Base-by-base conservation (phyloP, 192 early-diverging fungal species). In the Paraglomus brasilianum region DNA sequence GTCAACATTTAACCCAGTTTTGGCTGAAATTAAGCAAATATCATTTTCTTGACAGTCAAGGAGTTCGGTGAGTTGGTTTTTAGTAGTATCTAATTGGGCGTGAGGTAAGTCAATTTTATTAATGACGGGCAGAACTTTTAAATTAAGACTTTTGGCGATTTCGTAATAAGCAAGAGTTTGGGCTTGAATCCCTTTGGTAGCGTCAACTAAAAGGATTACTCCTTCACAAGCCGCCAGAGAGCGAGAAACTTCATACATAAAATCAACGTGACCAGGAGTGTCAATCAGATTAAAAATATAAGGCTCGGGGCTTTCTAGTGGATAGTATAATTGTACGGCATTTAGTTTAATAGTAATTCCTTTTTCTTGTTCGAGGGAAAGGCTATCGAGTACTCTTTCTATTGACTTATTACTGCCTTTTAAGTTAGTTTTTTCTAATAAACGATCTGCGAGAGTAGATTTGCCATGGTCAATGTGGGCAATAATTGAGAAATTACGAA, bases 211-310 rank as follows among this genome's bases (percentile, higher is more conserved):
- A 17, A 98, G 75, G 9, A 98, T 75, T 1, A 92, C 88, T 17
- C 95, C 94, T 73, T 98, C 93, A 76, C 94, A 95, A 4, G 94
- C 94, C 0, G 93, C 91, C 46, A 98, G 75, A 17, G 92, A 94
- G 5, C 95, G 84, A 11, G 92, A 94, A 14, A 98, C 95, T 78
- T 98, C 95, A 78, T 95, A 98, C 61, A 85, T 89, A 71, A 96
- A 96, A 74, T 97, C 94, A 39, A 95, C 92, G 50, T 92, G 90
- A 0, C 89, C 89, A 30, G 96, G 96, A 6, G 95, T 96, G 69
- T 98, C 96, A 70, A 98, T 95, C 43, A 98, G 71, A 72, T 98
- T 98, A 60, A 98, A 69, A 40, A 98, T 71, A 72, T 98, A 98
- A 36, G 53, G 53, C 22, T 56, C 53, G 1, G 53, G 24, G 9